Conservation (phyloP, 2,329 filamentous ascomycete genomes). For the Diaporthe ilicicola region DNA sequence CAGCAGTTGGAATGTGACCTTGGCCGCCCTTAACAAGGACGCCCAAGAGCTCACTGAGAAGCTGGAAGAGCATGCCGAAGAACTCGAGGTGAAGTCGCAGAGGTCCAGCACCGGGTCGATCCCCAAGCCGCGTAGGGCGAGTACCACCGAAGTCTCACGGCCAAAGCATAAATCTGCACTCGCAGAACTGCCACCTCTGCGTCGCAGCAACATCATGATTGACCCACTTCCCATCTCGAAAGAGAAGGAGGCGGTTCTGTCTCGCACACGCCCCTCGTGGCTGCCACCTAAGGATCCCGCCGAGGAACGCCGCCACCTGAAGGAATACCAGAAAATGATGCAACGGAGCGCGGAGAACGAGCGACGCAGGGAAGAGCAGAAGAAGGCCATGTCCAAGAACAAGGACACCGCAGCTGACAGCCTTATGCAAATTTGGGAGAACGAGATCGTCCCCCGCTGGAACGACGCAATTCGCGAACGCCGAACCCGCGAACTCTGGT, state of each 20-base stretch:
- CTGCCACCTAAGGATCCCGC: conserved; percentile 86
- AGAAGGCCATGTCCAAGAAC: conserved; percentile 59
- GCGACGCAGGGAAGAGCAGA: conserved; percentile 63
- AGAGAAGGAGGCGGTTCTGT: conserved; percentile 85
- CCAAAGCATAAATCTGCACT: conserved; percentile 71
- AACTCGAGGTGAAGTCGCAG: conserved; percentile 59
- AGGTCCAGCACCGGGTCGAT: conserved; percentile 48
- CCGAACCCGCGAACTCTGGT: conserved; percentile 80
- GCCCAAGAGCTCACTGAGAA: conserved; percentile 80
- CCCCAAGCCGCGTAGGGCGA: conserved; percentile 46
- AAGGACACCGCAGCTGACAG: conserved; percentile 64
- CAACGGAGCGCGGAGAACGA: conserved; percentile 67
- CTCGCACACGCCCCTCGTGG: conserved; percentile 84
- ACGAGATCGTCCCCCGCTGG: conserved; percentile 81
- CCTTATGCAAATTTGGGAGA: conserved; percentile 74
- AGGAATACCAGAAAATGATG: conserved; percentile 88
- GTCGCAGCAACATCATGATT: conserved; percentile 81
- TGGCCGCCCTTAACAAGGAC: conserved; percentile 75
- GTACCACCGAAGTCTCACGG: conserved; percentile 51
- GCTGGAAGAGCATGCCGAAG: conserved; percentile 79
- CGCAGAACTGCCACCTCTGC: conserved; percentile 74
- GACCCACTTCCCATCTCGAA: conserved; percentile 85
- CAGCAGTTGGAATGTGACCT: conserved; percentile 78
- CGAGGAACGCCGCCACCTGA: conserved; percentile 89
- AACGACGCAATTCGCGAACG: conserved; percentile 73